Evolutionary conservation across 768 basidiomycete species (phyloP), one percentile per base, ranked within the genome.

Genomic region (Leccinum incarnatum): DNA sequence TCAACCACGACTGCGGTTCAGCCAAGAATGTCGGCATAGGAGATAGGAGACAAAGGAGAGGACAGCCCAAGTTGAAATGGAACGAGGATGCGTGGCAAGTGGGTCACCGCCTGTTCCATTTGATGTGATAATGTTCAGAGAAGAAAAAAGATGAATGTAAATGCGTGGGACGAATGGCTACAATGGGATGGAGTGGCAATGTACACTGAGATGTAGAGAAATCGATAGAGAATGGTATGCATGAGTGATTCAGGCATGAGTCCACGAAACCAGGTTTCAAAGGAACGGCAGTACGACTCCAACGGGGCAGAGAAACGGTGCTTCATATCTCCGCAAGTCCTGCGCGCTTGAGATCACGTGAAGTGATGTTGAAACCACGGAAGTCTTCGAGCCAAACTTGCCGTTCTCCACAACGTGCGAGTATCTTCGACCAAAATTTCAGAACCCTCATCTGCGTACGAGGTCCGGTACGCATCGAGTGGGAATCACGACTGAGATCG

Each of bases 311-410:
- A 51, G 30, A 57, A 57, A 34, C 9, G 30, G 37, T 15, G 19
- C 34, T 29, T 62, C 36, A 68, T 15, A 49, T 52, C 29, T 66
- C 60, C 34, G 30, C 62, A 11, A 72, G 65, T 21, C 71, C 71
- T 7, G 75, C 77, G 4, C 78, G 73, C 52, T 71, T 72, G 11
- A 80, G 70, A 51, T 76, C 75, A 53, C 79, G 74, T 54, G 70
- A 62, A 29, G 82, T 84, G 58, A 88, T 76, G 67, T 86, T 86
- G 19, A 82, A 74, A 17, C 88, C 88, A 1, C 69, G 68, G 62
- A 79, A 86, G 68, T 88, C 85, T 73, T 89, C 86, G 53, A 89
- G 70, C 79, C 81, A 84, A 58, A 89, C 85, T 36, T 76, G 79
- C 8, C 80, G 76, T 60, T 76, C 77, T 51, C 76, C 73, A 70